Conservation (phyloP, 2,329 filamentous ascomycete species). For the Alternaria metachromatica region DNA sequence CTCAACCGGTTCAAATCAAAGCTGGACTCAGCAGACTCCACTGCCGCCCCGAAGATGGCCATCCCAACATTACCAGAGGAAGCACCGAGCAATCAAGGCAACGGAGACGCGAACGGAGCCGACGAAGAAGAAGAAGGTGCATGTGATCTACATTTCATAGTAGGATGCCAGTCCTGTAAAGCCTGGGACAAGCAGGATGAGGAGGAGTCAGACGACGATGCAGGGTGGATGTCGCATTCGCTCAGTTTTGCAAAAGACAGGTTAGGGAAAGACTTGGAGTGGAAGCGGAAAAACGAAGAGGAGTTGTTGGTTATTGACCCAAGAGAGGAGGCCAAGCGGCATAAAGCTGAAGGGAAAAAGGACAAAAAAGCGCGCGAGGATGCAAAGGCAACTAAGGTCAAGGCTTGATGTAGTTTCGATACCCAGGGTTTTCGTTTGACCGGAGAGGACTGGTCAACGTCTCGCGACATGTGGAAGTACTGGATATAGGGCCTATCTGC, state of each 20-base stretch:
- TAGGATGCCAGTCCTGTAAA: constrained; percentile 89
- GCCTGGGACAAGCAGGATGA: constrained; percentile 79
- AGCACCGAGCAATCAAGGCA: constrained; percentile 18
- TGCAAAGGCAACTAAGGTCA: constrained; percentile 27
- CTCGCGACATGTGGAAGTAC: not conserved
- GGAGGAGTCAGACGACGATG: constrained; percentile 63
- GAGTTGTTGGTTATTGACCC: constrained; percentile 94
- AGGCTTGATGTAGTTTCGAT: constrained; percentile 7
- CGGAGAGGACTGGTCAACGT: not conserved
- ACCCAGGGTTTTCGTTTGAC: not conserved
- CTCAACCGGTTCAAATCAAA: constrained; percentile 82
- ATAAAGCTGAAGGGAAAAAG: constrained; percentile 65
- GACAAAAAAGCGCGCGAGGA: constrained; percentile 39
- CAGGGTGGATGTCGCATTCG: constrained; percentile 84
- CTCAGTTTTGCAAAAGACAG: constrained; percentile 88
- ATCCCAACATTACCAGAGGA: constrained; percentile 24
- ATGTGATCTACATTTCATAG: constrained; percentile 95
- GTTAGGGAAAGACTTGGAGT: constrained; percentile 86
- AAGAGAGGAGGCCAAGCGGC: constrained; percentile 76
- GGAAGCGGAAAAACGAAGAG: constrained; percentile 89
- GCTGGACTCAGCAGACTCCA: constrained; percentile 58
- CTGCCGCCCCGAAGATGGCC: constrained; percentile 48
- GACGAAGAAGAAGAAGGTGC: constrained; percentile 57
- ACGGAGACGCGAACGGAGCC: constrained; percentile 4
- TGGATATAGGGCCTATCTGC: not conserved